A percentile compares a stretch with the other conserved stretches of the same genome.
These are phyloP conservation scores for Metschnikowia shivogae DNA, from an alignment of 805 yeast genomes.

Conservation along the genomic window DNA sequence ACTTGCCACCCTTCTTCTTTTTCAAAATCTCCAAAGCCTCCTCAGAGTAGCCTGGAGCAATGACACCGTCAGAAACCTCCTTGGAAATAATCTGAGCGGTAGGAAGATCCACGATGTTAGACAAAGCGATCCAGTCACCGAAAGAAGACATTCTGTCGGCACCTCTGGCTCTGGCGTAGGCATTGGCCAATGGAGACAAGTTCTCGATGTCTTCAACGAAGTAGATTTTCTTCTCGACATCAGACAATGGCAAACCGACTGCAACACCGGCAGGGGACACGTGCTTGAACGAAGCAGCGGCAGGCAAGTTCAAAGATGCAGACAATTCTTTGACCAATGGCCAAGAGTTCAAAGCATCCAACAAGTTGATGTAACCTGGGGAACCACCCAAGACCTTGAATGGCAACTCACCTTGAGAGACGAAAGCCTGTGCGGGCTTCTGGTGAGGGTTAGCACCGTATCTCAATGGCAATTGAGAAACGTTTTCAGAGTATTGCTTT, in stretches of 20 bases:
- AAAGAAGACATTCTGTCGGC: slow-evolving; percentile 99
- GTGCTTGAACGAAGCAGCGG: slow-evolving; percentile 98
- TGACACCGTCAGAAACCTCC: slow-evolving; percentile 98
- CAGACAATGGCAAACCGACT: slow-evolving; percentile 89
- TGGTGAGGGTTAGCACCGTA: slow-evolving; percentile 99
- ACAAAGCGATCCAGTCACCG: slow-evolving; percentile 97
- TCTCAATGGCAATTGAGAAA: slow-evolving; percentile 87
- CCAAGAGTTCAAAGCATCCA: slow-evolving; percentile 98
- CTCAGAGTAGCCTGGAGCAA: slow-evolving; percentile 94
- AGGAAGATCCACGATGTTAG: slow-evolving; percentile 92
- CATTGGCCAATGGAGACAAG: slow-evolving; percentile 94
- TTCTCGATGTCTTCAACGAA: slow-evolving; percentile 93
- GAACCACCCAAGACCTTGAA: slow-evolving; percentile 91
- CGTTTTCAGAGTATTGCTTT: slow-evolving; percentile 90
- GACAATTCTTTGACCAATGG: slow-evolving; percentile 96
- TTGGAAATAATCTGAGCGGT: slow-evolving; percentile 96
- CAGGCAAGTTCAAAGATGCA: slow-evolving; percentile 91
- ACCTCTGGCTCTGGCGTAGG: slow-evolving; percentile 99
- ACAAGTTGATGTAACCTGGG: slow-evolving; percentile 94
- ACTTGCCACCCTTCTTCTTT: slow-evolving; percentile 95
- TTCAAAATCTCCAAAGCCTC: slow-evolving; percentile 87
- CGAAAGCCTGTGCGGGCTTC: slow-evolving; percentile 97
- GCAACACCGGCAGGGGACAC: slow-evolving; percentile 99
- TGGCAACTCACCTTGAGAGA: slow-evolving; percentile 81
- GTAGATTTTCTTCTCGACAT: slow-evolving; percentile 89